Evolutionary conservation across 495 filamentous ascomycete species (phyloP).

Genomic region (Penicillium desertorum): DNA sequence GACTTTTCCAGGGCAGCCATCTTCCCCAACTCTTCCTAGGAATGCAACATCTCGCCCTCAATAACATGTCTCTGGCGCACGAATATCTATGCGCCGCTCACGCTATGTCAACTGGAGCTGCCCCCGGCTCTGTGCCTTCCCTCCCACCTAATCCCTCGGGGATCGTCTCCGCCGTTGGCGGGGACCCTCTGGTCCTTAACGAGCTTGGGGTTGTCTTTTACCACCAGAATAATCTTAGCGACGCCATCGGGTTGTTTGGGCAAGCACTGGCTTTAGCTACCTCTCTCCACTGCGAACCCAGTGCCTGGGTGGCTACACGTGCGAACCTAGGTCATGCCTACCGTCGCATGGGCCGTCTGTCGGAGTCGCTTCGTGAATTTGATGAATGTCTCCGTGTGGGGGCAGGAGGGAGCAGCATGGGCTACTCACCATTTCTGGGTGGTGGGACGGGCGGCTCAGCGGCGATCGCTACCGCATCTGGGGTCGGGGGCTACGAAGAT

Average conservation of each 20-base stretch:
- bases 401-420: slow-evolving; percentile 63
- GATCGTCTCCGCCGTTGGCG: slow-evolving; percentile 46
- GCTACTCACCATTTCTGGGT: slow-evolving; percentile 43
- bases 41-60: slow-evolving; percentile 96
- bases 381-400: slow-evolving; percentile 77
- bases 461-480: slow-evolving; percentile 35
- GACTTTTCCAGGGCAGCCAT: slow-evolving; percentile 95
- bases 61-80: slow-evolving; percentile 92
- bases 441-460: slow-evolving; percentile 37
- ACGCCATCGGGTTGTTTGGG: slow-evolving; percentile 70
- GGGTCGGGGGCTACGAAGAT: slow-evolving; percentile 50
- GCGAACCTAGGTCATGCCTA: slow-evolving; percentile 88
- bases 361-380: slow-evolving; percentile 74
- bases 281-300: slow-evolving; percentile 75
- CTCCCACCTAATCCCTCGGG: slow-evolving; percentile 48
- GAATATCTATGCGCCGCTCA: slow-evolving; percentile 92
- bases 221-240: slow-evolving; percentile 77
- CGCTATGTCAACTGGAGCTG: slow-evolving; percentile 60
- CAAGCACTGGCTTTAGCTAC: slow-evolving; percentile 73
- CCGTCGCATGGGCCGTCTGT: slow-evolving; percentile 66
- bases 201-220: slow-evolving; percentile 94
- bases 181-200: slow-evolving; percentile 88
- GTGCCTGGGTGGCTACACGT: slow-evolving; percentile 82
- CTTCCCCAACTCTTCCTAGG: slow-evolving; percentile 94
- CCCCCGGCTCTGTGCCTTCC: slow-evolving; percentile 32